Percentiles rank a stretch among this genome's conserved stretches.
Evolutionary conservation across 371 early-diverging fungal species (phyloP).

Genomic region (Smittium mucronatum): DNA sequence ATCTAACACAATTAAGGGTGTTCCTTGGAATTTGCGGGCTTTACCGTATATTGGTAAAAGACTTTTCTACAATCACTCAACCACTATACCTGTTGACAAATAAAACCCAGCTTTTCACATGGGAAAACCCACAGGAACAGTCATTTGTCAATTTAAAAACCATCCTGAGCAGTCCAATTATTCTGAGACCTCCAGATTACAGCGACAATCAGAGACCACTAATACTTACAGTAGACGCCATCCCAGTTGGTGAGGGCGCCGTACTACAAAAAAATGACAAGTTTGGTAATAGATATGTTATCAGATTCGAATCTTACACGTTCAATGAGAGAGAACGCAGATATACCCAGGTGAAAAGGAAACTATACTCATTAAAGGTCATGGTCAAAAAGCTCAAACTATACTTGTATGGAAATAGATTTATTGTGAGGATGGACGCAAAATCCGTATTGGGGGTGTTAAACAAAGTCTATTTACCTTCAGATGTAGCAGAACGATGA

Average conservation of each 20-base stretch:
- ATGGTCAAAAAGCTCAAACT: constrained; percentile 10
- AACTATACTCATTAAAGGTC: constrained; percentile 7
- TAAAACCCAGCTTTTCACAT: constrained; percentile 9
- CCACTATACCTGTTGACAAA: constrained; percentile 15
- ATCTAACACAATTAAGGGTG: neutral
- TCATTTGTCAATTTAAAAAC: constrained; percentile 12
- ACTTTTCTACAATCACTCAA: constrained; percentile 12
- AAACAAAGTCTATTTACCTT: constrained; percentile 12
- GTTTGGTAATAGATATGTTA: constrained; percentile 7
- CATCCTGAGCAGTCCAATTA: neutral
- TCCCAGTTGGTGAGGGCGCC: constrained; percentile 15
- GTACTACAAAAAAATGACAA: constrained; percentile 12
- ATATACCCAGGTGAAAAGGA: constrained; percentile 16
- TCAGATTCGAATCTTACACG: constrained; percentile 13
- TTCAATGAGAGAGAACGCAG: constrained; percentile 14
- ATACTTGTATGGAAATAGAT: constrained; percentile 13
- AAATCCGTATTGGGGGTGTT: constrained; percentile 13
- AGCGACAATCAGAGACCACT: neutral
- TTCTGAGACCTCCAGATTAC: constrained; percentile 13
- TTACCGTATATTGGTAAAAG: constrained; percentile 8
- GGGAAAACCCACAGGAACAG: constrained; percentile 9
- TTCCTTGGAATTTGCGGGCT: constrained; percentile 14
- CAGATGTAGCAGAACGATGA: constrained; percentile 11
- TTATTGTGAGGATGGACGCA: constrained; percentile 13
- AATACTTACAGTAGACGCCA: constrained; percentile 15